These are phyloP conservation scores for Fraxinus ornus DNA, from an alignment of 305 asterid species.

Conservation along the genomic window DNA sequence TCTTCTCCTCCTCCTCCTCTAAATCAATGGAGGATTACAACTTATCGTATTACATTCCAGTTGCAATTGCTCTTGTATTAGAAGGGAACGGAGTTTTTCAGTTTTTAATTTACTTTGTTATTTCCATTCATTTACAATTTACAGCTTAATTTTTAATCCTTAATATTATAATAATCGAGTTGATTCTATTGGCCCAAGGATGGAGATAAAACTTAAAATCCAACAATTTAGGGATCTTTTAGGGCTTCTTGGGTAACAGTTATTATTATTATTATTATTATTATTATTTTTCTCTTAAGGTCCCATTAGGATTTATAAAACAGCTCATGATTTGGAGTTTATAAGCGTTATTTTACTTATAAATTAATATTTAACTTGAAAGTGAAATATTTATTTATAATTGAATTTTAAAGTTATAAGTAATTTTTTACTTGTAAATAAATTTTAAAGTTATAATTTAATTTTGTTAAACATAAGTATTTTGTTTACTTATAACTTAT, in stretches of 20 bases:
- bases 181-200: neutral
- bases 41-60: neutral
- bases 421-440: too few species aligned
- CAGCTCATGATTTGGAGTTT: slow-evolving; percentile 51
- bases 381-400: too few species aligned
- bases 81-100: neutral
- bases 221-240: neutral
- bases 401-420: too few species aligned
- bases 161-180: neutral
- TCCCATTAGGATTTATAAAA: slow-evolving; percentile 26
- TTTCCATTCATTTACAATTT: neutral
- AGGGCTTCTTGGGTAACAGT: too few species aligned
- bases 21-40: neutral
- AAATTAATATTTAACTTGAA: too few species aligned
- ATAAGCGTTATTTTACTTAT: too few species aligned
- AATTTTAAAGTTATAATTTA: too few species aligned
- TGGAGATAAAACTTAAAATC: neutral
- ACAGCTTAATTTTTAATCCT: neutral
- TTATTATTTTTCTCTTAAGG: too few species aligned
- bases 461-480: too few species aligned
- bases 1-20: neutral
- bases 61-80: neutral
- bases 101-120: too few species aligned
- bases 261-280: too few species aligned
- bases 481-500: too few species aligned